Conservation (phyloP, 2,329 filamentous ascomycete genomes). For the Sclerotinia subarctica region DNA sequence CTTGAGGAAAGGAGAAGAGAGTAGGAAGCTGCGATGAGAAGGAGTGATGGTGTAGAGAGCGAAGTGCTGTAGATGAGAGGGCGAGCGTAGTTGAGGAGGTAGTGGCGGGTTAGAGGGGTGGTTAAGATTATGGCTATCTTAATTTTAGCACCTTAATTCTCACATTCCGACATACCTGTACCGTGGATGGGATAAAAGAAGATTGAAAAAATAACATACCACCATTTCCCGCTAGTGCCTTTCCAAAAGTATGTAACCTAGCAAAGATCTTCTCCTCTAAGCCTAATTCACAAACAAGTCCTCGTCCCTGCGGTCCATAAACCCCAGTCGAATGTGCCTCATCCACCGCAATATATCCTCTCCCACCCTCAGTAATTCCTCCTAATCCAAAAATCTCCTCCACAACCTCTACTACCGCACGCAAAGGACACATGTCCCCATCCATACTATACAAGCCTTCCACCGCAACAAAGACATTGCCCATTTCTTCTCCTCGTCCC, state of each 20-base stretch:
- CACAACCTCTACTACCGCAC: constrained; percentile 40
- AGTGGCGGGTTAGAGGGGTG: constrained; percentile 25
- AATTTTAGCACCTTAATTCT: constrained; percentile 27
- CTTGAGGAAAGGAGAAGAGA: constrained; percentile 51
- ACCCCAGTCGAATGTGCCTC: constrained; percentile 54
- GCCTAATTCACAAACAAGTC: constrained; percentile 49
- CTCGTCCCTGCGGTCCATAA: constrained; percentile 48
- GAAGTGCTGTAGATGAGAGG: constrained; percentile 45
- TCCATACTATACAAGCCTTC: constrained; percentile 50
- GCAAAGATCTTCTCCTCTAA: constrained; percentile 49
- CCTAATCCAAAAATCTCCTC: constrained; percentile 36
- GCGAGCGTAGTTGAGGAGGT: constrained; percentile 36
- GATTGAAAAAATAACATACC: constrained; percentile 35
- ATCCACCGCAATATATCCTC: constrained; percentile 52
- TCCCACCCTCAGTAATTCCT: constrained; percentile 31
- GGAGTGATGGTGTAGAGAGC: constrained; percentile 43
- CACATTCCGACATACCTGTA: background rate
- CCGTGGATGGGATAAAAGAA: background rate
- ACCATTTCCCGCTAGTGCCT: constrained; percentile 47
- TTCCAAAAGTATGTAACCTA: constrained; percentile 52
- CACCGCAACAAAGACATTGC: constrained; percentile 42
- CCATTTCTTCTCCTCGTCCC: constrained; percentile 28
- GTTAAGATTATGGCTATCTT: constrained; percentile 40
- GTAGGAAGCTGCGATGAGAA: constrained; percentile 41
- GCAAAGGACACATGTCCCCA: constrained; percentile 44